These are phyloP conservation scores for Hypoxylon subgilvum DNA, from an alignment of 495 filamentous ascomycete genomes.

Conservation along the genomic window DNA sequence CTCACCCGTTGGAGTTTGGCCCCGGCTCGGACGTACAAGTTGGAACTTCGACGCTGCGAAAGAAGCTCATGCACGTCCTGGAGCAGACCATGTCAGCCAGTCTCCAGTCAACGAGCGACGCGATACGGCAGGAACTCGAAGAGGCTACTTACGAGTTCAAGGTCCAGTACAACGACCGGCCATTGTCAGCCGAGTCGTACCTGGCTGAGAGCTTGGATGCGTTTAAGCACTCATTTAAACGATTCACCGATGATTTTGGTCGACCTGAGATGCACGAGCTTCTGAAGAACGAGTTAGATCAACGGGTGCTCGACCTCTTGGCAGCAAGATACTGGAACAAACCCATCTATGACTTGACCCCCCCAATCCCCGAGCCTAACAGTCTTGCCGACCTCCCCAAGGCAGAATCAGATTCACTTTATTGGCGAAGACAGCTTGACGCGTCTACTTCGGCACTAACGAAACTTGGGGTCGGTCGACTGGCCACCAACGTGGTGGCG, in stretches of 20 bases:
- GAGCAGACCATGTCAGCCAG: slow-evolving; percentile 96
- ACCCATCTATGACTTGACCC: slow-evolving; percentile 76
- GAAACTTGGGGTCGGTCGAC: slow-evolving; percentile 87
- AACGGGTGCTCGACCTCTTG: slow-evolving; percentile 93
- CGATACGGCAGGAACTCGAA: slow-evolving; percentile 92
- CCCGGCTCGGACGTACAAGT: slow-evolving; percentile 71
- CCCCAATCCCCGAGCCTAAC: slow-evolving; percentile 69
- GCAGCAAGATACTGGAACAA: slow-evolving; percentile 97
- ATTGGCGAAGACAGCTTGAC: slow-evolving; percentile 95
- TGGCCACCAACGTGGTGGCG: slow-evolving; percentile 89
- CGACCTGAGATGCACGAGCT: slow-evolving; percentile 86
- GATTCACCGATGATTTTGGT: slow-evolving; percentile 87
- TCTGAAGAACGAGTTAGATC: slow-evolving; percentile 89
- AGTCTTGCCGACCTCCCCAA: slow-evolving; percentile 78
- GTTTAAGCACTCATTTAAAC: slow-evolving; percentile 98
- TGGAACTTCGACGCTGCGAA: slow-evolving; percentile 83
- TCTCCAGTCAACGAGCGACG: slow-evolving; percentile 83
- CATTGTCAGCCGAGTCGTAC: slow-evolving; percentile 93
- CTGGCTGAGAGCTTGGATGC: slow-evolving; percentile 91
- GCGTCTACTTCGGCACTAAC: slow-evolving; percentile 88
- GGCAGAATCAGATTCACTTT: slow-evolving; percentile 78
- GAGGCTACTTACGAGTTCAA: slow-evolving; percentile 99
- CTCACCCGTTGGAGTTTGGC: slow-evolving; percentile 82
- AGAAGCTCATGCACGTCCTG: slow-evolving; percentile 95
- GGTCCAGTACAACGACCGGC: slow-evolving; percentile 97